Evolutionary conservation across 2,329 filamentous ascomycete species (phyloP), one percentile per base, ranked within the genome.

Genomic region (Ophiostoma piceae): DNA sequence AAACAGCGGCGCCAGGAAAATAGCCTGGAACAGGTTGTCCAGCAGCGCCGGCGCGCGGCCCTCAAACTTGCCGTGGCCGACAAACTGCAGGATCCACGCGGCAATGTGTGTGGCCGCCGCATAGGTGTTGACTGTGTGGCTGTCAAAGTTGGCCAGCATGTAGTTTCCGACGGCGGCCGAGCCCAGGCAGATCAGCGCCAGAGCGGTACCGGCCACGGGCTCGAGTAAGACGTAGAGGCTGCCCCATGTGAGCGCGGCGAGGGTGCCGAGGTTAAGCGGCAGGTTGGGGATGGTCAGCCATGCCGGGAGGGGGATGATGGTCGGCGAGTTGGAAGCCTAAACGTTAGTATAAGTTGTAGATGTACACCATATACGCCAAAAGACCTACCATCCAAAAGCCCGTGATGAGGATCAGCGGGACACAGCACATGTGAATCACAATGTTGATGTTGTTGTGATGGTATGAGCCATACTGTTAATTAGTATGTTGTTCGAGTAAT

Each of bases 1-100:
- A 75, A 98, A 99, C 76, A 99, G 90, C 9, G 95, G 95, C 0
- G 95, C 95, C 32, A 98, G 84, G 76, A 98, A 94, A 73, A 98
- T 79, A 37, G 95, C 94, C 80, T 98, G 95, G 66, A 96, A 84
- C 60, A 98, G 81, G 76, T 97, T 98, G 80, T 98, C 94, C 66
- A 98, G 82, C 73, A 98, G 81, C 4, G 94, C 94, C 8, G 94
- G 95, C 2, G 94, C 92, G 68, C 94, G 88, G 26, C 91, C 88
- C 80, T 98, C 95, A 75, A 92, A 98, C 67, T 85, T 87, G 51
- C 93, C 94, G 77, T 99, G 95, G 37, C 95, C 95, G 67, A 98
- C 76, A 77, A 99, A 97, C 78, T 99, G 95, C 67, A 89, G 84
- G 70, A 97, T 82, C 95, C 95, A 99, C 72, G 88, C 89, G 66